Evolutionary conservation across 148 eudicot genomes (phyloP).

Genomic region (Amaranthus hypochondriacus): DNA sequence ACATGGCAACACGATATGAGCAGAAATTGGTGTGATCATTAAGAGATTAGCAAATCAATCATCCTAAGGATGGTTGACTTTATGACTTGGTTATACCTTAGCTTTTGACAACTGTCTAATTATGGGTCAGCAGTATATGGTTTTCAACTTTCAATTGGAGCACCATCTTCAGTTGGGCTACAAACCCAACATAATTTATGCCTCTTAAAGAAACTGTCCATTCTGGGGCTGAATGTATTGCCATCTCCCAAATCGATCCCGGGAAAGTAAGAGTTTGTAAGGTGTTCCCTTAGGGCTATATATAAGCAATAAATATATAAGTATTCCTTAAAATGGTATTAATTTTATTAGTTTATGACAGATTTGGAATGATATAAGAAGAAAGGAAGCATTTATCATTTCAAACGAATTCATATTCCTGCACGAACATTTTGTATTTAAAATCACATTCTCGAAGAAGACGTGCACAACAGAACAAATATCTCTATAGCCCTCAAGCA

Average conservation of each 20-base stretch:
- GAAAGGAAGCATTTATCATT: background rate
- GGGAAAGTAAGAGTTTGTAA: background rate
- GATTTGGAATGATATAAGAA: background rate
- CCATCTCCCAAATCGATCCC: too few relatives aligned
- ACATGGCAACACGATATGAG: constrained; percentile 22
- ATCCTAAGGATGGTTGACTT: constrained; percentile 23
- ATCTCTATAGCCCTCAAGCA: background rate
- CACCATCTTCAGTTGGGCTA: background rate
- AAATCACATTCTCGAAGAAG: constrained; percentile 2
- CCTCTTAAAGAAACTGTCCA: background rate
- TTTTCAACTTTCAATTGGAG: constrained; percentile 3
- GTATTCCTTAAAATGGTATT: too few relatives aligned
- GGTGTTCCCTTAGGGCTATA: too few relatives aligned
- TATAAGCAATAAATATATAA: too few relatives aligned
- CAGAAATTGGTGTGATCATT: constrained; percentile 18
- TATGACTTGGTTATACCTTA: constrained; percentile 19
- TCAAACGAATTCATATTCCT: background rate
- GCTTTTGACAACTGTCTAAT: constrained; percentile 8
- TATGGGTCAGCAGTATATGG: constrained; percentile 13
- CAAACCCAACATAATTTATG: background rate
- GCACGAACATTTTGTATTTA: constrained; percentile 8
- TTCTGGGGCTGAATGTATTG: background rate
- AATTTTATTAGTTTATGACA: background rate
- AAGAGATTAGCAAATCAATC: constrained; percentile 12
- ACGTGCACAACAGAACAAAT: background rate